Evolutionary conservation across 2,329 filamentous ascomycete species (phyloP).

Genomic region (Albophoma yamanashiensis): DNA sequence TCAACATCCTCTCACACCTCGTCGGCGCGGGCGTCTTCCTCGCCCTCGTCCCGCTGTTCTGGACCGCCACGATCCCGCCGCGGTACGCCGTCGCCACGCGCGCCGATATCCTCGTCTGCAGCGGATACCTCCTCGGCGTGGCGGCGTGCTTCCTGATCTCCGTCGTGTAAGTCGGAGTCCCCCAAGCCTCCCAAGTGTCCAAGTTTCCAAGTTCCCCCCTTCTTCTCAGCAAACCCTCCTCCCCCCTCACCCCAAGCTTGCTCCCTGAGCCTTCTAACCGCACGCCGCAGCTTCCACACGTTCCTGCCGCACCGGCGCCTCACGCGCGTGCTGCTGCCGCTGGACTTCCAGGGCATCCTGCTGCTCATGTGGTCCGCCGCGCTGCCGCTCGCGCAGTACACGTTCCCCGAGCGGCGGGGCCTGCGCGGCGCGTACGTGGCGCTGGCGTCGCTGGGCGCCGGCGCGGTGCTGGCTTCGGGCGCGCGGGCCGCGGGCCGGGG

Average conservation of each 20-base stretch:
- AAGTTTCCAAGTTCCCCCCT: too few species aligned
- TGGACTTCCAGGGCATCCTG: neutral
- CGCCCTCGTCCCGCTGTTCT: neutral
- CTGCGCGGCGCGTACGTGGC: neutral
- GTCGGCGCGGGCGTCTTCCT: neutral
- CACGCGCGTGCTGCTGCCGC: neutral
- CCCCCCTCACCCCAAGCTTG: too few species aligned
- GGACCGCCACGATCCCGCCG: neutral
- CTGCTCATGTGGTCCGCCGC: neutral
- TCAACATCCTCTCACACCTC: neutral
- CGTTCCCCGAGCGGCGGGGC: neutral
- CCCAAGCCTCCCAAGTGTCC: too few species aligned
- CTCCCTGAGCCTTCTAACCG: too few species aligned
- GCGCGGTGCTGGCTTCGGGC: neutral
- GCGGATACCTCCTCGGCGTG: neutral
- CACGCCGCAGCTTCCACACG: neutral
- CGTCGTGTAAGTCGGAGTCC: neutral
- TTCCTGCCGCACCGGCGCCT: neutral
- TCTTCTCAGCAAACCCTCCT: too few species aligned
- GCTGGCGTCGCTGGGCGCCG: neutral
- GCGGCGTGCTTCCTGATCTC: neutral
- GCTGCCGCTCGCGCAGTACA: neutral
- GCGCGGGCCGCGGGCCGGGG: neutral
- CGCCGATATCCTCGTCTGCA: neutral
- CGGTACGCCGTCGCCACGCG: neutral